Base-by-base conservation (phyloP, 257 asterid genomes). In the Voacanga thouarsii region DNA sequence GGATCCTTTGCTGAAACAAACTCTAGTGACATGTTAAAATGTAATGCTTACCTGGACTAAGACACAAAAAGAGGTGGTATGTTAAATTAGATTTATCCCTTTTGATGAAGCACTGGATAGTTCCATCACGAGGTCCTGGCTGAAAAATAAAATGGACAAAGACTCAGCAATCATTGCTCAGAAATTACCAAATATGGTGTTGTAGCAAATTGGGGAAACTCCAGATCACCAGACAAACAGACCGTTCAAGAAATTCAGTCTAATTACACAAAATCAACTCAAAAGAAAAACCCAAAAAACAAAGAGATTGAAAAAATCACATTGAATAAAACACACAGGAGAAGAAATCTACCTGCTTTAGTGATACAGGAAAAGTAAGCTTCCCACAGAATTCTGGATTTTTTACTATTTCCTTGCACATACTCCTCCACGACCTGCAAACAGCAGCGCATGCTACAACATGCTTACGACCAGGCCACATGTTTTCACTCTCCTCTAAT, bases 121-220 rank as follows among this genome's bases (percentile, higher is more conserved):
- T 85, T 86, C 97, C 98, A 79, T 94, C 97, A 21, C 97, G 97
- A 83, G 89, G 79, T 78, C 98, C 98, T 4, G 98, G 98, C 98
- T 93, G 94, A 45, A 72, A 75, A 76, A 76, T 47, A 60, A 76
- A 73, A 61, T n/a, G 41, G 41, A 75, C 15, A 39, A 57, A 71
- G 61, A 61, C n/a, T 70, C 51, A 50, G 60, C 45, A 67, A n/a
- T 19, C n/a, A n/a, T 30, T 45, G 16, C 14, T 3, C 41, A 39
- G n/a, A 30, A 14, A 1, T 28, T 41, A 78, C 18, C 23, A 3
- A 64, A 76, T 10, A 16, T 8, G 10, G 14, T 39, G 24, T 44
- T 26, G 3, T 44, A 61, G 64, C 23, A 39, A 33, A 50, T 12
- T 23, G n/a, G 5, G 23, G 33, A 5, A 60, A 60, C 50, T 7